Percentiles rank a stretch among this genome's conserved stretches.
phyloP scores from a whole-genome alignment of 1,139 yeast species.

The Komagataea norvegica region DNA sequence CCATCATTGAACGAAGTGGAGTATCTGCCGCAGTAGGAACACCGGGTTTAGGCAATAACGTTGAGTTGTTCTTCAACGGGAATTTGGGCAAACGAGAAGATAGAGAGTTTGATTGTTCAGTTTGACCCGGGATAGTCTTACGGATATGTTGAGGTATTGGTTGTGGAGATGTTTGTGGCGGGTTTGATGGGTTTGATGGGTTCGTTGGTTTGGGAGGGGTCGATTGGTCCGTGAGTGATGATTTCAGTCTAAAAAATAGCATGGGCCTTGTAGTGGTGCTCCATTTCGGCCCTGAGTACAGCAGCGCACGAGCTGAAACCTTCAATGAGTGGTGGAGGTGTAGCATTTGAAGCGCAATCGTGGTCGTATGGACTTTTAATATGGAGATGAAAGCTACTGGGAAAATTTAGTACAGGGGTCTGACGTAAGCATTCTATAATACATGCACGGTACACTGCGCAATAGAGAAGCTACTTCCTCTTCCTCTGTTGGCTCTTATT shows the following conservation, averaged over 20 bases:
- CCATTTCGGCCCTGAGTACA: background rate
- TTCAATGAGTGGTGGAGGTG: too few species aligned
- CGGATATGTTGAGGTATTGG: slow-evolving; percentile 19
- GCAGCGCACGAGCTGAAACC: background rate
- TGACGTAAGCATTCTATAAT: too few species aligned
- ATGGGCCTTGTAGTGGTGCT: background rate
- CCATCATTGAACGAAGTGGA: slow-evolving; percentile 60
- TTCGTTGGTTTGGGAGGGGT: slow-evolving; percentile 4
- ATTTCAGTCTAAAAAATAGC: too few species aligned
- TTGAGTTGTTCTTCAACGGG: slow-evolving; percentile 67
- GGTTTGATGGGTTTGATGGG: slow-evolving; percentile 1
- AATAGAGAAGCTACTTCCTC: background rate
- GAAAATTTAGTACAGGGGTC: too few species aligned
- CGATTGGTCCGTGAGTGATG: too few species aligned
- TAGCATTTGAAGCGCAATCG: too few species aligned
- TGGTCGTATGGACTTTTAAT: too few species aligned
- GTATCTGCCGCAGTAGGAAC: slow-evolving; percentile 69
- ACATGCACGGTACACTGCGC: too few species aligned
- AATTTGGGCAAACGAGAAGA: slow-evolving; percentile 54
- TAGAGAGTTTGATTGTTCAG: slow-evolving; percentile 43
- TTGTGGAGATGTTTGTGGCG: slow-evolving; percentile 7
- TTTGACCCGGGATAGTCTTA: slow-evolving; percentile 55
- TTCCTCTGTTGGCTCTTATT: slow-evolving; percentile 7
- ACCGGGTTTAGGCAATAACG: slow-evolving; percentile 67
- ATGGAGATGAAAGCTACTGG: too few species aligned